Base-by-base conservation (phyloP, 805 yeast genomes). In the Yarrowia sp. region DNA sequence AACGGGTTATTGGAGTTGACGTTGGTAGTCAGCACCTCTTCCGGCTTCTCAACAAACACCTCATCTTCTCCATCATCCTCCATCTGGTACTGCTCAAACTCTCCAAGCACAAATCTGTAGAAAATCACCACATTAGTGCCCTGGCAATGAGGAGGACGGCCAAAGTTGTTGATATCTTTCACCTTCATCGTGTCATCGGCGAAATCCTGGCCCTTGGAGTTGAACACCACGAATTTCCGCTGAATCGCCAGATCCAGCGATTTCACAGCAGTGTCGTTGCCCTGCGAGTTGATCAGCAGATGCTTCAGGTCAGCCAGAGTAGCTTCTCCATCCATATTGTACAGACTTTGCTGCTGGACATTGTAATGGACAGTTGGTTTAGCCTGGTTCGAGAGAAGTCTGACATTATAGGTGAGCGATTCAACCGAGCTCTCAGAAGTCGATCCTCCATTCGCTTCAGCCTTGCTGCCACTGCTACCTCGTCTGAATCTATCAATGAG, bases 121-220 rank as follows among this genome's bases (percentile, higher is more conserved):
- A 61, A 61, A 8, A 61, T 61, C 3, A 61, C 66, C 24, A 61
- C 55, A 5, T 61, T 61, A 10, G 44, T 46, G 9, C 55, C 55
- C 36, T 46, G 55, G 9, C 46, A 36, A 15, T 61, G 66, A 2
- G 66, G 66, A 9, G 66, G 66, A 4, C 46, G 66, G 0, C 66
- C 66, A 24, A 61, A 61, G 15, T 13, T 46, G 38, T 61, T 61
- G 38, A 61, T 46, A 5, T 61, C 66, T 17, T 46, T 46, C 17
- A 61, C 24, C 55, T 61, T 61, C 55, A 46, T 46, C n/a, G 14
- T 1, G 30, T 61, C 66, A 5, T 61, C 66, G 9, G 53, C 20
- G 38, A 61, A 42, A 15, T 58, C 64, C 50, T 58, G 50, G 17
- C 64, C 64, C 40, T 58, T 58, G 30, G 64, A 58, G 33, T 58